These are phyloP conservation scores for Claviceps capensis DNA, from an alignment of 2,329 filamentous ascomycete genomes.

Conservation along the genomic window DNA sequence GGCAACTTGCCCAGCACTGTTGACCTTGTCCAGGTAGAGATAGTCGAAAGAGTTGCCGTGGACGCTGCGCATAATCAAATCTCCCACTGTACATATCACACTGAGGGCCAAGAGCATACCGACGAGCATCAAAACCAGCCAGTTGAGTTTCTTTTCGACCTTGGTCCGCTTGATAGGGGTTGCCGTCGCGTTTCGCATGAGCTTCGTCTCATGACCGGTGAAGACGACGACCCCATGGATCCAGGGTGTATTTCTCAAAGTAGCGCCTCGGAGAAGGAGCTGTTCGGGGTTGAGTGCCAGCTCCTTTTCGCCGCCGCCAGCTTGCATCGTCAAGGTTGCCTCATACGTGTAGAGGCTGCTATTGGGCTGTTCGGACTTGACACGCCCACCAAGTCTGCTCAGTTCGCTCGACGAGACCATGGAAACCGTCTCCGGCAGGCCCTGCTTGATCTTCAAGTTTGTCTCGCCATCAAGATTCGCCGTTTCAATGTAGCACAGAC, in stretches of 20 bases:
- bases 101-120: conserved; percentile 73
- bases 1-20: conserved; percentile 40
- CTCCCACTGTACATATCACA: conserved; percentile 80
- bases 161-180: conserved; percentile 96
- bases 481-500: conserved; percentile 96
- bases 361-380: conserved; percentile 94
- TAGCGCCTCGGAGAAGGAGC: conserved; percentile 81
- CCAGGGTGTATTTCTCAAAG: conserved; percentile 92
- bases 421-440: conserved; percentile 77
- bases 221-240: conserved; percentile 94
- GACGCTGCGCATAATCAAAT: conserved; percentile 64
- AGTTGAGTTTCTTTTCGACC: conserved; percentile 87
- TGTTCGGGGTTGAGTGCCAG: conserved; percentile 83
- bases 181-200: conserved; percentile 96
- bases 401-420: conserved; percentile 80
- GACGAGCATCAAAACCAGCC: conserved; percentile 81
- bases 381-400: conserved; percentile 68
- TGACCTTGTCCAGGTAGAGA: conserved; percentile 50
- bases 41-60: conserved; percentile 53
- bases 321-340: conserved; percentile 81
- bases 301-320: conserved; percentile 86
- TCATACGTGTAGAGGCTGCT: conserved; percentile 98
- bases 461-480: conserved; percentile 96
- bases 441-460: conserved; percentile 98
- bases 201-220: conserved; percentile 85